Base-by-base conservation (phyloP, 2,329 filamentous ascomycete species). In the Aspergillus luchuensis region DNA sequence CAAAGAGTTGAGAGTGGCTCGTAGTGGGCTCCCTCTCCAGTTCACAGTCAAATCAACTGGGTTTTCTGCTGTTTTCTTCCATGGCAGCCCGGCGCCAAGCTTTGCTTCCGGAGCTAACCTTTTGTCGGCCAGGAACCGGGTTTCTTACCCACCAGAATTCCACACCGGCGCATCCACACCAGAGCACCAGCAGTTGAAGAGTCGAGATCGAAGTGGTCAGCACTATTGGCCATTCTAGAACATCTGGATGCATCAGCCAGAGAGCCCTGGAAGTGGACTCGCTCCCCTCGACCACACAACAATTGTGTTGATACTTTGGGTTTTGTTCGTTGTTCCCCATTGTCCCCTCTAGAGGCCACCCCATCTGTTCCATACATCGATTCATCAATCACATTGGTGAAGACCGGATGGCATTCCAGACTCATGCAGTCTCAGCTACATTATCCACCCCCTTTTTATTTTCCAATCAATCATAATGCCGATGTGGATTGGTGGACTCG, bases 71-170 rank as follows among this genome's bases (percentile, higher is more conserved):
- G 13, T 36, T 36, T 13, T 13, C 11, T 58, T 56, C 39, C 47
- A 41, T 62, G 52, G n/a, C 41, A 43, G 33, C 28, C 54, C 28
- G 21, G 57, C 47, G 63, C 63, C 63, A 65, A 65, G 63, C 63
- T 65, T 63, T 64, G 59, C 21, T 56, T 62, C 48, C 59, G 55
- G 59, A 59, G 54, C 25, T 50, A 30, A 30, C n/a, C 28, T 17
- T 17, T 10, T 28, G 23, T 33, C 25, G 47, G 47, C 25, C 61
- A 49, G 25, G 43, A 39, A 59, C 47, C 60, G 19, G 50, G 57
- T 60, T 60, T 36, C 28, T 45, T 56, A 33, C 45, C 60, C 59
- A 59, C 56, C 41, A 13, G 19, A 43, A 58, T 56, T 57, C 33
- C 33, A 36, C 33, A 36, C 33, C 33, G 33, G 33, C 49, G 43